Evolutionary conservation across 2,329 filamentous ascomycete species (phyloP).

Genomic region (Epichloe elymi): DNA sequence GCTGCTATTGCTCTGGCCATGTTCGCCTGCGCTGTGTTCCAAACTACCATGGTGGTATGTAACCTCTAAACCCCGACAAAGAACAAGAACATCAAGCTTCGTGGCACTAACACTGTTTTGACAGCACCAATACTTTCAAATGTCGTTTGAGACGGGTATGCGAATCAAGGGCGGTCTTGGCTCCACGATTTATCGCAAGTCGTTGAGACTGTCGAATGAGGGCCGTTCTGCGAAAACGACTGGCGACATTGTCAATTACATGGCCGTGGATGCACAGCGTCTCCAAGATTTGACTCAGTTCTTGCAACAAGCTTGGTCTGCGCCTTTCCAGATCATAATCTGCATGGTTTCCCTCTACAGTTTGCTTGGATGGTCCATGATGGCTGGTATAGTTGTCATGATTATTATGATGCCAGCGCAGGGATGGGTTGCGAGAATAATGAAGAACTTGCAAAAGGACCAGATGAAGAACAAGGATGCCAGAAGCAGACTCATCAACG

Average conservation of each 20-base stretch:
- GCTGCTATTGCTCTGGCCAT: conserved; percentile 81
- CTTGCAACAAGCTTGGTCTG: conserved; percentile 89
- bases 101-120: background rate
- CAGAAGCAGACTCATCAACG: conserved; percentile 83
- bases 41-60: conserved; percentile 64
- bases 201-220: conserved; percentile 82
- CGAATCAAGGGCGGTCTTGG: conserved; percentile 84
- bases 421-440: conserved; percentile 77
- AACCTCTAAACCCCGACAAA: background rate
- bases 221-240: conserved; percentile 80
- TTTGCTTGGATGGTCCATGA: conserved; percentile 88
- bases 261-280: conserved; percentile 95
- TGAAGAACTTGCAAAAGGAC: conserved; percentile 87
- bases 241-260: conserved; percentile 97
- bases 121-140: conserved; percentile 88
- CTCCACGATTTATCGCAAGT: conserved; percentile 85
- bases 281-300: conserved; percentile 92
- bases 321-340: conserved; percentile 87
- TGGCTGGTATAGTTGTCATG: conserved; percentile 91
- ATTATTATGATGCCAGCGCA: conserved; percentile 95
- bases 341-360: conserved; percentile 96
- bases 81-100: no score
- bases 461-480: conserved; percentile 99
- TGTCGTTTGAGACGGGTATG: conserved; percentile 92
- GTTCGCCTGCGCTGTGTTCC: conserved; percentile 75